Evolutionary conservation across 2,329 filamentous ascomycete genomes (phyloP).

Genomic region (Aspergillus terreus): DNA sequence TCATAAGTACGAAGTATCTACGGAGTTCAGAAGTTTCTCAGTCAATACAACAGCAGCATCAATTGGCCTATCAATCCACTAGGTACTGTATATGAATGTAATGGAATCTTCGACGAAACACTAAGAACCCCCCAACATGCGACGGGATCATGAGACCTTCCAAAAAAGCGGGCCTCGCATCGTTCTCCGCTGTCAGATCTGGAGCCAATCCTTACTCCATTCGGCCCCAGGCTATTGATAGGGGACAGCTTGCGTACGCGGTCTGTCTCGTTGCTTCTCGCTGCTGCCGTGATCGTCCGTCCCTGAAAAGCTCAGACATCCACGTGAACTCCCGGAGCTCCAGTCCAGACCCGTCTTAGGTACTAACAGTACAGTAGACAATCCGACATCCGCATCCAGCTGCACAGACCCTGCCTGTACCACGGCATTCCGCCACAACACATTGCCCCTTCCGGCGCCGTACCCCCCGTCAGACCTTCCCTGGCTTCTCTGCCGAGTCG

Average conservation of each 20-base stretch:
- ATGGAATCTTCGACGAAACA: too few species aligned
- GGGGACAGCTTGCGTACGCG: background rate
- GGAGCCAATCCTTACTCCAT: background rate
- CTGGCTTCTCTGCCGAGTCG: slow-evolving; percentile 8
- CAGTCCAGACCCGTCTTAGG: slow-evolving; percentile 1
- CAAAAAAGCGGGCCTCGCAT: slow-evolving; percentile 13
- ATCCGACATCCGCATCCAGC: background rate
- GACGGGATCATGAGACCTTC: slow-evolving; percentile 23
- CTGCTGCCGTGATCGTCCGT: background rate
- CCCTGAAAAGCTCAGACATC: slow-evolving; percentile 3
- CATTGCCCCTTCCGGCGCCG: slow-evolving; percentile 3
- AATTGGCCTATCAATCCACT: too few species aligned
- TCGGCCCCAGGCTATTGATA: background rate
- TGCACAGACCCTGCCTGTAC: background rate
- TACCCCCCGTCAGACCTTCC: too few species aligned
- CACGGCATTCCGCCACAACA: background rate
- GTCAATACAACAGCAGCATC: too few species aligned
- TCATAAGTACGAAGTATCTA: too few species aligned
- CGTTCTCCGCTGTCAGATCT: slow-evolving; percentile 24
- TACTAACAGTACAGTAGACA: background rate
- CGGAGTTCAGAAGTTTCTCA: too few species aligned
- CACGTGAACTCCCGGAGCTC: slow-evolving; percentile 2
- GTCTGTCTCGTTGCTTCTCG: background rate
- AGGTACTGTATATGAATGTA: too few species aligned
- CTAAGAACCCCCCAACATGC: background rate